Evolutionary conservation across 2,329 filamentous ascomycete species (phyloP).

Genomic region (Emericellopsis cladophorae): DNA sequence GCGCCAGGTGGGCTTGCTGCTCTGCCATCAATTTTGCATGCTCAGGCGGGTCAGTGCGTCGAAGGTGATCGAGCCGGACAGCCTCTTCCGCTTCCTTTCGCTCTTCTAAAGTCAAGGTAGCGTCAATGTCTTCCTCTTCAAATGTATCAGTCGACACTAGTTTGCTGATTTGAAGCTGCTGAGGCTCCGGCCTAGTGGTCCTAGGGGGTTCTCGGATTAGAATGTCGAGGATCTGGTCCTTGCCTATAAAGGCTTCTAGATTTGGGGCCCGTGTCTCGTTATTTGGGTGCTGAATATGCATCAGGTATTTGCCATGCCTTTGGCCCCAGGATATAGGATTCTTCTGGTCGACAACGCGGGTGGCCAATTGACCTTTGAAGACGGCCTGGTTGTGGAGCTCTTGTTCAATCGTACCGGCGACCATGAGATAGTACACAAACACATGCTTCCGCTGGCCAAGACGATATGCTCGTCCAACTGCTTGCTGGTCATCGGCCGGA

Average conservation of each 20-base stretch:
- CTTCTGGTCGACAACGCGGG: conserved; percentile 72
- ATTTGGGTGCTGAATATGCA: conserved; percentile 36
- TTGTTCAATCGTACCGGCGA: conserved; percentile 70
- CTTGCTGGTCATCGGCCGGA: conserved; percentile 72
- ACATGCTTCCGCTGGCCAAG: conserved; percentile 72
- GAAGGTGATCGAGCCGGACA: conserved; percentile 16
- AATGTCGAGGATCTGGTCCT: conserved; percentile 47
- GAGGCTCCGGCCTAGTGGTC: no score
- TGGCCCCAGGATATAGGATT: conserved; percentile 57
- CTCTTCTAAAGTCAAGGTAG: conserved; percentile 46
- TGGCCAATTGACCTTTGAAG: conserved; percentile 73
- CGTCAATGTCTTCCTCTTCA: conserved; percentile 51
- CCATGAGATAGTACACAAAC: conserved; percentile 71
- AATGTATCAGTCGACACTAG: conserved; percentile 63
- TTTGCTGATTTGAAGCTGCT: neutral
- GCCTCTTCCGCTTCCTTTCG: conserved; percentile 35
- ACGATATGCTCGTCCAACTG: conserved; percentile 74
- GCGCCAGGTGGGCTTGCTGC: neutral
- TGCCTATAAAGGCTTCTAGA: conserved; percentile 39
- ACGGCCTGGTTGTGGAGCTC: conserved; percentile 59
- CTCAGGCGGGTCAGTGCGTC: conserved; percentile 17
- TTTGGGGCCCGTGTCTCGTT: conserved; percentile 25
- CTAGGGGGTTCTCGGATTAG: conserved; percentile 22
- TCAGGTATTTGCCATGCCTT: conserved; percentile 44
- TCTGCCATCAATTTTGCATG: conserved; percentile 8